These are phyloP conservation scores for Candida andamanensis DNA, from an alignment of 805 yeast species.

Conservation along the genomic window DNA sequence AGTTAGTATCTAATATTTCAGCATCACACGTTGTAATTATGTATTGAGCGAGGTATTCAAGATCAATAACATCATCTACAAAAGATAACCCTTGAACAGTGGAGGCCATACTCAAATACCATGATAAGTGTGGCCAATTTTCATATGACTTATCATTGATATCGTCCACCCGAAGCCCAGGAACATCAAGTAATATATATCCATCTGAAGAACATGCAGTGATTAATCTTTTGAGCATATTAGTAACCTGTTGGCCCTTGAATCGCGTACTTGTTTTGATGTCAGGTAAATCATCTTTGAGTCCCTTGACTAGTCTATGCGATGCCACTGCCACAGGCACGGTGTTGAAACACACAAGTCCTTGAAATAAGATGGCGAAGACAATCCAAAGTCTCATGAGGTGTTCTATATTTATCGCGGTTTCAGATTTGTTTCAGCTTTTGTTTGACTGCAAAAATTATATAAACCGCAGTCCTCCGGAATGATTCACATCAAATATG, in stretches of 20 bases:
- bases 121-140: constrained; percentile 45
- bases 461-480: no score
- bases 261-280: constrained; percentile 19
- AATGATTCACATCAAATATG: no score
- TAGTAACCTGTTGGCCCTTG: constrained; percentile 21
- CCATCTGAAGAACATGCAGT: constrained; percentile 37
- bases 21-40: constrained; percentile 51
- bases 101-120: constrained; percentile 52
- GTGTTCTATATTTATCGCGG: no score
- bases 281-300: constrained; percentile 15
- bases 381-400: no score
- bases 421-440: no score
- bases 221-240: constrained; percentile 30
- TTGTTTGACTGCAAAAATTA: no score
- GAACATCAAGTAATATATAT: constrained; percentile 34
- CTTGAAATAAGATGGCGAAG: constrained; percentile 1
- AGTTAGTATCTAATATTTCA: constrained; percentile 39
- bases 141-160: constrained; percentile 25
- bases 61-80: constrained; percentile 36
- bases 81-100: constrained; percentile 58
- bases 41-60: constrained; percentile 37
- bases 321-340: constrained; percentile 37
- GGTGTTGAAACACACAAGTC: constrained; percentile 10
- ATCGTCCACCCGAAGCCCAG: constrained; percentile 31
- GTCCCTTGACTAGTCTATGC: constrained; percentile 31